phyloP scores from a whole-genome alignment of 2,329 filamentous ascomycete species.

The Calonectria naviculata region DNA sequence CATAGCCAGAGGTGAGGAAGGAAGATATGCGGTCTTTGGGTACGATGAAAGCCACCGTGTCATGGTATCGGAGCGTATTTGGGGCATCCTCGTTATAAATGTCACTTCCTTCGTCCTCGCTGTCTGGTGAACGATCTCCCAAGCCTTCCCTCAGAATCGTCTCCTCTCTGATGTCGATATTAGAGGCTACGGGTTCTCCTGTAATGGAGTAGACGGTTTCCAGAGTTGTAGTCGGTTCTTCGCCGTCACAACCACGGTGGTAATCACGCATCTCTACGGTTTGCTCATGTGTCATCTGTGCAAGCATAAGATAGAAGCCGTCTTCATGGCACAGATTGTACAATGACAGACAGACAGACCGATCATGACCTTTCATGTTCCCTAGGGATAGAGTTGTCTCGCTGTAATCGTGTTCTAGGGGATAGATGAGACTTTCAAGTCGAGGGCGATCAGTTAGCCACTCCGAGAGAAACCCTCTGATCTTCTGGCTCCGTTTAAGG shows the following conservation, averaged over 20 bases:
- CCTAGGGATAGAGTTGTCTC: conserved; percentile 9
- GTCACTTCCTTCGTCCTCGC: not conserved
- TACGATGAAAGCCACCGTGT: conserved; percentile 12
- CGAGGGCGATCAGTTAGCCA: not conserved
- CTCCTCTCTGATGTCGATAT: not conserved
- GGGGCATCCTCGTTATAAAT: not conserved
- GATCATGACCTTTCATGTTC: conserved; percentile 22
- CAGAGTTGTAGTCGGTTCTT: not conserved
- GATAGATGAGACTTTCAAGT: conserved; percentile 8
- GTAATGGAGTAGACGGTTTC: not conserved
- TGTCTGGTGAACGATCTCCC: not conserved
- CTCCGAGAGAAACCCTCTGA: not conserved
- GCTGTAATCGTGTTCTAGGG: conserved; percentile 19
- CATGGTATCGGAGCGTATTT: not conserved
- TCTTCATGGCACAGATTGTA: conserved; percentile 9
- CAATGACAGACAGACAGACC: conserved; percentile 5
- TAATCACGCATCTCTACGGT: not conserved
- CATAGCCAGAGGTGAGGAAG: not conserved
- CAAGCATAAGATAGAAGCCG: conserved; percentile 25
- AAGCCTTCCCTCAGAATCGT: conserved; percentile 10
- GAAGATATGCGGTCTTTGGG: conserved; percentile 1
- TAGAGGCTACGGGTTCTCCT: not conserved
- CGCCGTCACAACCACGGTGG: not conserved
- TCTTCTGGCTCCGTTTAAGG: not conserved
- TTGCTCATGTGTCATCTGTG: conserved; percentile 1